phyloP scores from a whole-genome alignment of 1,284 basidiomycete species.

The Exobasidium rhododendri region DNA sequence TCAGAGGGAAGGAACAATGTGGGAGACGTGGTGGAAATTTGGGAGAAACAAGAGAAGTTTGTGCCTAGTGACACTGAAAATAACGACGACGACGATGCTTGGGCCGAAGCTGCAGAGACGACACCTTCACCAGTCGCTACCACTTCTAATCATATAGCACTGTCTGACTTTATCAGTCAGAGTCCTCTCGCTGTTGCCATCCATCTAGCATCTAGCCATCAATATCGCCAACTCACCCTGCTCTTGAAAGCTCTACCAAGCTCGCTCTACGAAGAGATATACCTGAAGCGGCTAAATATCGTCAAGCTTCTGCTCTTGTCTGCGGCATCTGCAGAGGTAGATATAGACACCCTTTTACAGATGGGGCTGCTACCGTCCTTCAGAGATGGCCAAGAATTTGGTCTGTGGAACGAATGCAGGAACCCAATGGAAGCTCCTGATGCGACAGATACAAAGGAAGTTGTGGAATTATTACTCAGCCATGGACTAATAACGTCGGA shows the following conservation, averaged over 20 bases:
- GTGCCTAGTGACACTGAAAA: background rate
- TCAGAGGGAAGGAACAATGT: slow-evolving; percentile 1
- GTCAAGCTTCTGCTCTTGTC: background rate
- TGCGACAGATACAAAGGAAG: background rate
- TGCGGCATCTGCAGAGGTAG: background rate
- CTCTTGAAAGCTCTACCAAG: slow-evolving; percentile 3
- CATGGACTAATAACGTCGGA: background rate
- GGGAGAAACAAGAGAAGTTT: background rate
- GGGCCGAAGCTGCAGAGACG: slow-evolving; percentile 11
- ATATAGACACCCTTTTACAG: background rate
- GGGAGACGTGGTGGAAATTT: too few species aligned
- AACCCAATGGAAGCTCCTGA: background rate
- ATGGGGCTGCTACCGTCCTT: background rate
- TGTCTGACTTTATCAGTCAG: background rate
- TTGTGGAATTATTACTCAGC: background rate
- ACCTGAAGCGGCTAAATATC: background rate
- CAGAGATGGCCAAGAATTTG: background rate
- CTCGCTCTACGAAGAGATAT: background rate
- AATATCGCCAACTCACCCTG: background rate
- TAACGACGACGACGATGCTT: slow-evolving; percentile 9
- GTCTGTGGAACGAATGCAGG: background rate
- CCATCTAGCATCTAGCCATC: background rate
- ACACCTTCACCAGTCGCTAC: slow-evolving; percentile 4
- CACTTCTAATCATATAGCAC: background rate
- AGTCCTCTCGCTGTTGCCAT: background rate